Conservation (phyloP, 129 eudicot genomes). For the Chrysanthemum seticuspe region DNA sequence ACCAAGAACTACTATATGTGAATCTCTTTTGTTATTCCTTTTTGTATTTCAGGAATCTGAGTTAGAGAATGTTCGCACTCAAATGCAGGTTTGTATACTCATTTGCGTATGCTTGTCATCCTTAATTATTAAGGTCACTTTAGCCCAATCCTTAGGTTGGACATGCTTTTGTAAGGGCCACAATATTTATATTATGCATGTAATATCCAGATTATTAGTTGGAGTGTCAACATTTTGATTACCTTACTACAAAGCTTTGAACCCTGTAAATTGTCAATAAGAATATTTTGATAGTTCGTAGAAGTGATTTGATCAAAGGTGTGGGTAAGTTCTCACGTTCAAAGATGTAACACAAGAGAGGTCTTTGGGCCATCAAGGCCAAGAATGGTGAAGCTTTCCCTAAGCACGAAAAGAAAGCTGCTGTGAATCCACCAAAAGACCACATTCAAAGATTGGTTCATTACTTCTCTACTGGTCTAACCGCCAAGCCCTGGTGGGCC, state of each 20-base stretch:
- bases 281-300: too few relatives aligned
- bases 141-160: neutral
- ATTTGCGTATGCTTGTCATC: neutral
- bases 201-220: too few relatives aligned
- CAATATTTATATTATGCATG: neutral
- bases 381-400: too few relatives aligned
- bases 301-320: too few relatives aligned
- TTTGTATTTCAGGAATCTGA: slow-evolving; percentile 67
- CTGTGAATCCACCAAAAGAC: too few relatives aligned
- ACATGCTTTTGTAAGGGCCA: neutral
- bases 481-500: too few relatives aligned
- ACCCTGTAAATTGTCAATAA: neutral
- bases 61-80: slow-evolving; percentile 91
- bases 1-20: neutral
- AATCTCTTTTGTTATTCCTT: slow-evolving; percentile 12
- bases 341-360: too few relatives aligned
- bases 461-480: slow-evolving; percentile 70
- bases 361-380: too few relatives aligned
- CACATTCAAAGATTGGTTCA: slow-evolving; percentile 72
- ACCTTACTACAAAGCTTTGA: neutral
- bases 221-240: neutral
- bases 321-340: too few relatives aligned
- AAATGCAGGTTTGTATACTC: slow-evolving; percentile 72
- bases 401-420: too few relatives aligned
- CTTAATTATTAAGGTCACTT: neutral